A percentile compares a stretch with the other conserved stretches of the same genome.
Conservation (phyloP, 164 flowering plant genomes). For the Cinnamomum chago region DNA sequence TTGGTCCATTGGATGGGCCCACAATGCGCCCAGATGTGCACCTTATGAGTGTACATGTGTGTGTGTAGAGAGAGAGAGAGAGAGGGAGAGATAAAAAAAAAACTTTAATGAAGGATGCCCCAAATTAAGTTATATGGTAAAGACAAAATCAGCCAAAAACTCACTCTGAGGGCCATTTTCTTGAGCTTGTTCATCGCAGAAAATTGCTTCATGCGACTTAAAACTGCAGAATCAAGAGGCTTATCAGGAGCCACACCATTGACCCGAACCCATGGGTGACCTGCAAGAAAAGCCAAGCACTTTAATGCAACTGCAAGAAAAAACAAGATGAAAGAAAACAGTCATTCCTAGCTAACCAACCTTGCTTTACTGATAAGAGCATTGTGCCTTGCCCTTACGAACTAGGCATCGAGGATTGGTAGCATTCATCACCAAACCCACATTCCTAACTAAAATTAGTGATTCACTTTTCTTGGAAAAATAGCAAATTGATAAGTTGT, state of each 20-base stretch:
- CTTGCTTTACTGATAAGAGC: too few relatives aligned
- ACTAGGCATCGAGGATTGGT: too few relatives aligned
- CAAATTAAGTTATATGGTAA: too few relatives aligned
- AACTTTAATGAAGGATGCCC: too few relatives aligned
- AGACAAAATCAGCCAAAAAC: constrained; percentile 11
- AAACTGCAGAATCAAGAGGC: constrained; percentile 79
- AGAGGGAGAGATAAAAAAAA: too few relatives aligned
- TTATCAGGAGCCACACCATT: constrained; percentile 81
- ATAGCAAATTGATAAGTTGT: not conserved
- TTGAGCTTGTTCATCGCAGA: constrained; percentile 84
- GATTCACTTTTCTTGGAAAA: not conserved
- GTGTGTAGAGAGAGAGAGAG: too few relatives aligned
- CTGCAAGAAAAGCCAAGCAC: constrained; percentile 30
- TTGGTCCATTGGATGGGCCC: too few relatives aligned
- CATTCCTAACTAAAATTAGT: not conserved
- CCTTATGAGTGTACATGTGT: too few relatives aligned
- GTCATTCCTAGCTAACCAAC: not conserved
- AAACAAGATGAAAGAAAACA: not conserved
- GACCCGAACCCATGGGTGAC: constrained; percentile 76
- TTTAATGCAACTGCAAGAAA: not conserved
- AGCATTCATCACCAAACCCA: too few relatives aligned
- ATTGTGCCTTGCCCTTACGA: too few relatives aligned
- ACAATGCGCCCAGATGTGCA: too few relatives aligned
- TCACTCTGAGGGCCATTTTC: constrained; percentile 87
- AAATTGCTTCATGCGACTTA: constrained; percentile 73